Conservation (phyloP, 768 basidiomycete genomes). For the Pholiota conissans region DNA sequence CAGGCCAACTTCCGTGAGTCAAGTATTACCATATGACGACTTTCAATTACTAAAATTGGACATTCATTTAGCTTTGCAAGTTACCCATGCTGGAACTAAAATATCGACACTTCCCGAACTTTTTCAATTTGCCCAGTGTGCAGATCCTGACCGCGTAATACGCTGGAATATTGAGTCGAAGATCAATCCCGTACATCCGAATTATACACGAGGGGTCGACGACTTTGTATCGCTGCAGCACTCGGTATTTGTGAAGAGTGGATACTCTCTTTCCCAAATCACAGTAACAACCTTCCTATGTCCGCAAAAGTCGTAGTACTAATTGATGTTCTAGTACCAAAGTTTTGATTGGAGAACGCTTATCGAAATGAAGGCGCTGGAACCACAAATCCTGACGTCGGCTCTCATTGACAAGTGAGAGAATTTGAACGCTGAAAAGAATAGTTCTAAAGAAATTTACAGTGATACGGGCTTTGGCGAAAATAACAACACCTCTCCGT, state of each 20-base stretch:
- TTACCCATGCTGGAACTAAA: conserved; percentile 64
- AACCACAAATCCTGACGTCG: conserved; percentile 55
- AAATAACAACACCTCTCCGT: conserved; percentile 52
- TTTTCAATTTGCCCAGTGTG: conserved; percentile 75
- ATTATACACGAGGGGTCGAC: conserved; percentile 51
- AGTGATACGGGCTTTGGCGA: conserved; percentile 38
- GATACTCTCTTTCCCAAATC: conserved; percentile 58
- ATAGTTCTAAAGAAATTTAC: neutral
- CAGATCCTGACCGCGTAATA: conserved; percentile 61
- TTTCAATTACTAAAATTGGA: neutral
- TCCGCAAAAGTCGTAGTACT: neutral
- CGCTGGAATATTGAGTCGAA: conserved; percentile 83
- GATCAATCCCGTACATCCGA: conserved; percentile 54
- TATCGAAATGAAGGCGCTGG: conserved; percentile 70
- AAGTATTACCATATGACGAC: neutral
- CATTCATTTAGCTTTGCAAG: conserved; percentile 50
- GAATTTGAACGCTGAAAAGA: neutral
- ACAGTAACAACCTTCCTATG: conserved; percentile 40
- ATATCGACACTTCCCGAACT: conserved; percentile 75
- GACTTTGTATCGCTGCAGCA: conserved; percentile 67
- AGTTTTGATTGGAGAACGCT: conserved; percentile 84
- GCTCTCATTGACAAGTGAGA: conserved; percentile 68
- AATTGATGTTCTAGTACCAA: conserved; percentile 52
- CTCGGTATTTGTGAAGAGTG: conserved; percentile 54
- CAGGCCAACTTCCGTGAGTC: conserved; percentile 56